Percentiles rank a stretch among this genome's conserved stretches.
Evolutionary conservation across 1,139 yeast species (phyloP).

Genomic region (Pichia cactophila): DNA sequence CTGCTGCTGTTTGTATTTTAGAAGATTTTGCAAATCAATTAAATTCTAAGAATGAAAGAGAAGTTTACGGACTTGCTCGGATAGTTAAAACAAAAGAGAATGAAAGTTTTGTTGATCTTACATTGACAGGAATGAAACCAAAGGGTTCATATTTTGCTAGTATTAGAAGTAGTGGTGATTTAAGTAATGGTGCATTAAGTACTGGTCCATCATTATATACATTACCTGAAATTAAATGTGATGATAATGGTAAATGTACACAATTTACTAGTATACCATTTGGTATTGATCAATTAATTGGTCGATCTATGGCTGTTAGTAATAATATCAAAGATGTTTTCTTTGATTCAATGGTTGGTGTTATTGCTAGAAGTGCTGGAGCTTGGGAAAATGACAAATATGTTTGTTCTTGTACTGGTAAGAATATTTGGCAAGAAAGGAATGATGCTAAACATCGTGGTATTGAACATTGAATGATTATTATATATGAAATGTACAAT

Average conservation of each 20-base stretch:
- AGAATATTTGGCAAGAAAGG: constrained; percentile 94
- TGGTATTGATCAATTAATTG: constrained; percentile 59
- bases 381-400: constrained; percentile 93
- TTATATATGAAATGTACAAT: background rate
- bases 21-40: constrained; percentile 50
- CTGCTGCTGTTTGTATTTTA: constrained; percentile 86
- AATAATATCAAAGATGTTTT: constrained; percentile 31
- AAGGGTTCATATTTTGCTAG: constrained; percentile 64
- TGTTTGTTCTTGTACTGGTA: constrained; percentile 92
- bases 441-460: constrained; percentile 61
- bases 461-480: constrained; percentile 24
- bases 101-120: constrained; percentile 62
- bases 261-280: constrained; percentile 53
- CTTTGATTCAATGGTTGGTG: constrained; percentile 60
- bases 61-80: constrained; percentile 83
- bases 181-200: constrained; percentile 63
- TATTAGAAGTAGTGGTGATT: constrained; percentile 64
- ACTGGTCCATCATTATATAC: constrained; percentile 50
- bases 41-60: constrained; percentile 32
- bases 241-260: constrained; percentile 40
- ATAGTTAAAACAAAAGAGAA: constrained; percentile 59
- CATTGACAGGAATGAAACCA: constrained; percentile 54
- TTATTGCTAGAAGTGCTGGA: constrained; percentile 93
- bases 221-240: constrained; percentile 36
- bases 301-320: constrained; percentile 63